Evolutionary conservation across 2,329 filamentous ascomycete species (phyloP).

Genomic region (Cercospora sp.): DNA sequence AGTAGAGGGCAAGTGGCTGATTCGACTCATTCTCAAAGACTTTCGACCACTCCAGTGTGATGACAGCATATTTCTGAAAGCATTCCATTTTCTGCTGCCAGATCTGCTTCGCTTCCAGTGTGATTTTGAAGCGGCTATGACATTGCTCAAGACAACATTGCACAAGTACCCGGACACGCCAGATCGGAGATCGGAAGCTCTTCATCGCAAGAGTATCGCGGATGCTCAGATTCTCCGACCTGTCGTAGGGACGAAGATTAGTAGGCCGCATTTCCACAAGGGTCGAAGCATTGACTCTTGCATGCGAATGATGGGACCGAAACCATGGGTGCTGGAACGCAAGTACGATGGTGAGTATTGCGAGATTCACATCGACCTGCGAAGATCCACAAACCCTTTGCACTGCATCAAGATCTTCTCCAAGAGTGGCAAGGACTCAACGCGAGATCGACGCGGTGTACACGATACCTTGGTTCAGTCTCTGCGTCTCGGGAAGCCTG

Average conservation of each 20-base stretch:
- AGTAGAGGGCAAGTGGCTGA: slow-evolving; percentile 82
- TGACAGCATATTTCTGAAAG: slow-evolving; percentile 54
- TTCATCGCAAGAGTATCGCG: slow-evolving; percentile 36
- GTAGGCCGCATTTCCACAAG: slow-evolving; percentile 49
- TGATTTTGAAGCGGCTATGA: slow-evolving; percentile 62
- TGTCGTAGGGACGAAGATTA: slow-evolving; percentile 47
- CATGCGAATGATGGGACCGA: slow-evolving; percentile 60
- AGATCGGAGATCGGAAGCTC: slow-evolving; percentile 35
- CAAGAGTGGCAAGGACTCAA: slow-evolving; percentile 89
- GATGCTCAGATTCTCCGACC: slow-evolving; percentile 38
- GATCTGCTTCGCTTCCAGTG: slow-evolving; percentile 69
- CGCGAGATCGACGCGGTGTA: slow-evolving; percentile 63
- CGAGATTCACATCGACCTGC: slow-evolving; percentile 77
- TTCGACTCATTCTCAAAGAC: slow-evolving; percentile 74
- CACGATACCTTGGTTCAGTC: slow-evolving; percentile 65
- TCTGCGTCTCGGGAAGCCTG: slow-evolving; percentile 59
- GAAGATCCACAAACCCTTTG: slow-evolving; percentile 43
- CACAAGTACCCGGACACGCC: slow-evolving; percentile 42
- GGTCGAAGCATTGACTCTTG: slow-evolving; percentile 67
- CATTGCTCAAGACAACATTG: slow-evolving; percentile 52
- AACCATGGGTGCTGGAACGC: slow-evolving; percentile 70
- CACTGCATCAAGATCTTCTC: slow-evolving; percentile 77
- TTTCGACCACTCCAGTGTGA: slow-evolving; percentile 68
- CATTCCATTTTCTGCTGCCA: slow-evolving; percentile 69
- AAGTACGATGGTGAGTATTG: slow-evolving; percentile 88